phyloP scores from a whole-genome alignment of 805 yeast genomes.

The Candida chauliodis region DNA sequence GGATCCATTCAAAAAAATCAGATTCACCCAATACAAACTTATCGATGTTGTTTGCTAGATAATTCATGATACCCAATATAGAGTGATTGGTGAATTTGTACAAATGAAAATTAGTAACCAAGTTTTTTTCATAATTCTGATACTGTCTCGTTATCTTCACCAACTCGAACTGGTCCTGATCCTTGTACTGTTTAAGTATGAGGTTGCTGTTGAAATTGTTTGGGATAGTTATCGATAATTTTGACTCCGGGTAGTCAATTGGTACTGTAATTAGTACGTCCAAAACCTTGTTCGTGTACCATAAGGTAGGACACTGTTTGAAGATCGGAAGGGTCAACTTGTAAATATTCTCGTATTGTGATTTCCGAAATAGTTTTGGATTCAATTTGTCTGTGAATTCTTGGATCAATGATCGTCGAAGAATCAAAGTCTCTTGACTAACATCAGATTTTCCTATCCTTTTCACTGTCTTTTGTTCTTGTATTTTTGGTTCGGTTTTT shows the following conservation, averaged over 20 bases:
- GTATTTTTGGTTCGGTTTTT: conserved; percentile 5
- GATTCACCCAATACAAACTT: neutral
- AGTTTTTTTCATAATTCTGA: conserved; percentile 24
- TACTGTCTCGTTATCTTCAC: conserved; percentile 19
- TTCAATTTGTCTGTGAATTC: conserved; percentile 28
- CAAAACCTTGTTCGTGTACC: conserved; percentile 22
- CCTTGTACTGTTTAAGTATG: conserved; percentile 19
- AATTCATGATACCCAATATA: conserved; percentile 28
- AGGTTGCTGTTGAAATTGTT: conserved; percentile 29
- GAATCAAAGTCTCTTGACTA: conserved; percentile 8
- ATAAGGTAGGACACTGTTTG: conserved; percentile 21
- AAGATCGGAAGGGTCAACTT: conserved; percentile 30
- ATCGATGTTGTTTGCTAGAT: conserved; percentile 27
- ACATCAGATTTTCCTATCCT: conserved; percentile 4
- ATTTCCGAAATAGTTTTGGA: conserved; percentile 24
- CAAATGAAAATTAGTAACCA: conserved; percentile 19
- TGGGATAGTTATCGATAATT: conserved; percentile 21
- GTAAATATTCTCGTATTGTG: conserved; percentile 21
- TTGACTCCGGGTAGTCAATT: conserved; percentile 26
- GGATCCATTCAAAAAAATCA: conserved; percentile 12
- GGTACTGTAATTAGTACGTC: conserved; percentile 35
- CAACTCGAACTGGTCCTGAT: conserved; percentile 15
- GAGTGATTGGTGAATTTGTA: conserved; percentile 15
- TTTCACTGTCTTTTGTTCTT: conserved; percentile 1
- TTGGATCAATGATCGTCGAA: conserved; percentile 19